These are phyloP conservation scores for Neohortaea acidophila DNA, from an alignment of 495 filamentous ascomycete genomes.

Conservation along the genomic window DNA sequence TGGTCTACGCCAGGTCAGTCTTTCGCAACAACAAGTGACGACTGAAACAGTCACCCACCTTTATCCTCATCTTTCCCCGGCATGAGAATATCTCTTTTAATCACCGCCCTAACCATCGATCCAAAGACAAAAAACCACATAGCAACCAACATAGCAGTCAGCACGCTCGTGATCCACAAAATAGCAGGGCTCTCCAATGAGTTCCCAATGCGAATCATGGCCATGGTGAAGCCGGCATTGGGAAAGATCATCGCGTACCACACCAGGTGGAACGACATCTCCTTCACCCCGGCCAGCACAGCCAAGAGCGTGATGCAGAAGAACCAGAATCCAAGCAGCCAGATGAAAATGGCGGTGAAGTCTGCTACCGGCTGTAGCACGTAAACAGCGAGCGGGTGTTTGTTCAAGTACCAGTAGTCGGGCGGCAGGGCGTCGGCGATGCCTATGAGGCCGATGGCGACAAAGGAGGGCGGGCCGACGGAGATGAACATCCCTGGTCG, in stretches of 20 bases:
- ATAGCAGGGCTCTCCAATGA: constrained; percentile 29
- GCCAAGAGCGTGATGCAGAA: constrained; percentile 44
- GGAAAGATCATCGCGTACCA: constrained; percentile 47
- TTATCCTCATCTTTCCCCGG: constrained; percentile 20
- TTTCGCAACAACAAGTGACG: too few species aligned
- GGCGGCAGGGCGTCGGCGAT: constrained; percentile 38
- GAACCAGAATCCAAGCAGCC: constrained; percentile 59
- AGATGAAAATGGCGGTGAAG: constrained; percentile 44
- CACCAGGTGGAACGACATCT: constrained; percentile 38
- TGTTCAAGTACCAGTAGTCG: constrained; percentile 16
- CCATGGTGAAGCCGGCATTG: constrained; percentile 43
- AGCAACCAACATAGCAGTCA: constrained; percentile 10
- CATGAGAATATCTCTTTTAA: constrained; percentile 7
- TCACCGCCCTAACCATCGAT: constrained; percentile 10
- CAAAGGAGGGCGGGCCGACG: constrained; percentile 39
- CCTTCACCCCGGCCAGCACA: constrained; percentile 35
- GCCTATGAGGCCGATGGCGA: constrained; percentile 50
- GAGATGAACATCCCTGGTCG: constrained; percentile 24
- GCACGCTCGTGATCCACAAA: constrained; percentile 20
- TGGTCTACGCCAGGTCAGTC: not conserved
- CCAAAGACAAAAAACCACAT: constrained; percentile 12
- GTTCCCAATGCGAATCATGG: constrained; percentile 33
- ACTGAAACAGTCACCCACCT: constrained; percentile 6
- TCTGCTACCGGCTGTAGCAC: constrained; percentile 37
- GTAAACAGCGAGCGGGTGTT: constrained; percentile 19